Evolutionary conservation across 1,284 basidiomycete genomes (phyloP).

Genomic region (Tilletiopsis washingtonensis): DNA sequence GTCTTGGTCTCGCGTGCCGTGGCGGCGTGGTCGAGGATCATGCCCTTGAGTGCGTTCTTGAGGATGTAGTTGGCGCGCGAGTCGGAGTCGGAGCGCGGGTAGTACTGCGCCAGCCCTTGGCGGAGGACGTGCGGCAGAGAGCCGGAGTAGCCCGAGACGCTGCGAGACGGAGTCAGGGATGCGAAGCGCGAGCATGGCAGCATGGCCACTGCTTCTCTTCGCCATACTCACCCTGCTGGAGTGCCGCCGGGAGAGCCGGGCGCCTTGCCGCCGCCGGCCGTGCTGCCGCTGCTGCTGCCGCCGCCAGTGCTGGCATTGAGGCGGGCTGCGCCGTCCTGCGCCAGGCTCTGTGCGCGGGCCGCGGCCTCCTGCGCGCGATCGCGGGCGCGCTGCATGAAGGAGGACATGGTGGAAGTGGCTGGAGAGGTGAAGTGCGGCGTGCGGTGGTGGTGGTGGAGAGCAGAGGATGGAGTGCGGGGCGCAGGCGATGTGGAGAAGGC

Average conservation of each 20-base stretch:
- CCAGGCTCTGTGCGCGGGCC: background rate
- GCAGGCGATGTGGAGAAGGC: too few relatives aligned
- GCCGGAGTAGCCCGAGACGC: slow-evolving; percentile 27
- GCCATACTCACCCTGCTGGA: background rate
- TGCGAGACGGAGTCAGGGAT: background rate
- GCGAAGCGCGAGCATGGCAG: background rate
- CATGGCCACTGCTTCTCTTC: background rate
- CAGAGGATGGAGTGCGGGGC: too few relatives aligned
- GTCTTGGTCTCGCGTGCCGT: slow-evolving; percentile 24
- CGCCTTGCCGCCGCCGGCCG: slow-evolving; percentile 3
- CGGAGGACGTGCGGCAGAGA: slow-evolving; percentile 32
- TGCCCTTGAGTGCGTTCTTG: slow-evolving; percentile 26
- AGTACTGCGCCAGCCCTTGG: slow-evolving; percentile 28
- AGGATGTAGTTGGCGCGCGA: slow-evolving; percentile 26
- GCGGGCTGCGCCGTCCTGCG: background rate
- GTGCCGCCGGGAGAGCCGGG: slow-evolving; percentile 1
- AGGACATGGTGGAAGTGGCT: slow-evolving; percentile 16
- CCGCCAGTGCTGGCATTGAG: slow-evolving; percentile 19
- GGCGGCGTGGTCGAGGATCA: slow-evolving; percentile 36
- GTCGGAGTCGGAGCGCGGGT: slow-evolving; percentile 36
- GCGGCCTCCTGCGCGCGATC: slow-evolving; percentile 37
- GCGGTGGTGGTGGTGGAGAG: too few relatives aligned
- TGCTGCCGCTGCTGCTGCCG: slow-evolving; percentile 14
- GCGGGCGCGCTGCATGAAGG: slow-evolving; percentile 32
- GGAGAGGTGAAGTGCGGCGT: too few relatives aligned